Evolutionary conservation across 2,329 filamentous ascomycete genomes (phyloP), one percentile per base, ranked within the genome.

Genomic region (Orbilia quercus): DNA sequence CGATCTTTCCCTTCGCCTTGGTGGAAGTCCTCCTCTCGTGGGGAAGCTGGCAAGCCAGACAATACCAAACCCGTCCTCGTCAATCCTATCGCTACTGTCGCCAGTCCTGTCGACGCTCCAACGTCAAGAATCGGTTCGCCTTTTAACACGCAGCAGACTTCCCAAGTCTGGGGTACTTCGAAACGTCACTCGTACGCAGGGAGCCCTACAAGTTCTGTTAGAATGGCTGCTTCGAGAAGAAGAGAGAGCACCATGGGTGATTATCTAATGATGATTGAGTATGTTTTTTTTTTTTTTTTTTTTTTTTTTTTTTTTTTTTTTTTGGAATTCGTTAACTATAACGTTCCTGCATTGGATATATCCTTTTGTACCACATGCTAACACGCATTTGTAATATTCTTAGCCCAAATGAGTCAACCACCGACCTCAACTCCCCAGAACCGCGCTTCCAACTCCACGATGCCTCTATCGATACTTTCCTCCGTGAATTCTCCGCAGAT

Each of bases 221-320:
- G 42, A n/a, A 72, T 72, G 67, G 67, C 67, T 9, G 53, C 57
- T 25, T 72, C 67, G 23, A 72, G 54, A 20, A 63, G 54, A 40
- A 55, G 67, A 20, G 67, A 72, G n/a, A 72, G 51, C 36, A 59
- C 44, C 9, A 64, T 72, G 58, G 58, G 36, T 12, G 67, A 72
- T 18, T 72, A 53, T 47, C 14, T 65, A 7, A 63, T 53, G 42
- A 54, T 72, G 59, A 55, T 72, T 47, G 67, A 72, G 67, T 72
- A 72, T 20, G 67, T 48, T 12, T 31, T 9, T 31, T 4, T 9
- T 31, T 5, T 31, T 31, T 4, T n/a, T n/a, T n/a, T n/a, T n/a
- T n/a, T n/a, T n/a, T n/a, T n/a, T n/a, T n/a, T n/a, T n/a, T n/a
- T n/a, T n/a, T n/a, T n/a, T n/a, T n/a, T n/a, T n/a, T n/a, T n/a